These are phyloP conservation scores for Penicillium fuscoglaucum DNA, from an alignment of 2,329 filamentous ascomycete genomes.

Conservation along the genomic window DNA sequence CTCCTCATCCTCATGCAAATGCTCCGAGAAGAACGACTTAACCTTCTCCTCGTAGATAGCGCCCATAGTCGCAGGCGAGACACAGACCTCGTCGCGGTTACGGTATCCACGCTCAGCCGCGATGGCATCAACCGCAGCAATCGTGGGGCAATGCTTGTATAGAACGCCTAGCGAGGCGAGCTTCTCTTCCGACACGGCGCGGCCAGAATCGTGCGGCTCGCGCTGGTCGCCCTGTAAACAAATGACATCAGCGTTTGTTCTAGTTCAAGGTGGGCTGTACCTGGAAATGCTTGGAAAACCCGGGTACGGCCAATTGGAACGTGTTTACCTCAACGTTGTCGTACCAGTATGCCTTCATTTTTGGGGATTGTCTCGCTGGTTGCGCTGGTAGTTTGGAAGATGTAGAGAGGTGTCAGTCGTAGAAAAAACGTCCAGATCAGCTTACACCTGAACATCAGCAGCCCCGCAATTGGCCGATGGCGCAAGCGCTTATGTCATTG, in stretches of 20 bases:
- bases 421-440: constrained; percentile 8
- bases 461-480: constrained; percentile 38
- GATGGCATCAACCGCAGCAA: constrained; percentile 70
- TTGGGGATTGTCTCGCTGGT: not conserved
- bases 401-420: not conserved
- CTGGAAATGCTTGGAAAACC: not conserved
- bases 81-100: constrained; percentile 90
- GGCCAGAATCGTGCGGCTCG: constrained; percentile 81
- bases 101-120: constrained; percentile 78
- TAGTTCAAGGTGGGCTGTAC: constrained; percentile 5
- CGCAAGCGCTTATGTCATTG: constrained; percentile 24
- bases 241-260: constrained; percentile 11
- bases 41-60: constrained; percentile 90
- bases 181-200: constrained; percentile 62
- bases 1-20: constrained; percentile 97
- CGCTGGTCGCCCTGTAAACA: constrained; percentile 81
- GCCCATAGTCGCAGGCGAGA: constrained; percentile 83
- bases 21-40: constrained; percentile 89
- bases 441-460: constrained; percentile 24
- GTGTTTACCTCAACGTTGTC: constrained; percentile 62
- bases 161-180: constrained; percentile 76
- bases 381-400: not conserved
- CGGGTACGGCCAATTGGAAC: constrained; percentile 5
- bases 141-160: constrained; percentile 67
- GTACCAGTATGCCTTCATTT: constrained; percentile 71